A percentile compares a stretch with the other conserved stretches of the same genome.
Evolutionary conservation across 2,329 filamentous ascomycete species (phyloP).

Genomic region (Bipolaris zeicola): DNA sequence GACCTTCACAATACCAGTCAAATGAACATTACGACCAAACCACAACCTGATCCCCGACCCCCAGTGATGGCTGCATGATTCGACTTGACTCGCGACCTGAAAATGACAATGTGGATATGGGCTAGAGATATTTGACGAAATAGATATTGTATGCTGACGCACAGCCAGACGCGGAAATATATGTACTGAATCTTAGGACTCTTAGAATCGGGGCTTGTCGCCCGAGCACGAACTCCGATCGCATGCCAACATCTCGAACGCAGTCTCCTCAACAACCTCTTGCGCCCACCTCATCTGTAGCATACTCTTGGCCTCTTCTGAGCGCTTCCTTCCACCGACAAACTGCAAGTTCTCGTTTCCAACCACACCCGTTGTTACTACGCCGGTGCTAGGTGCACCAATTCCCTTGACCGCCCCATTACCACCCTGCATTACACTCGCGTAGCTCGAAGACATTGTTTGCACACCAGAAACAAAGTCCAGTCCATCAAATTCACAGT

Average conservation of each 20-base stretch:
- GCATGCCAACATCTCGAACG: slow-evolving; percentile 30
- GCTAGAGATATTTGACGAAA: not conserved
- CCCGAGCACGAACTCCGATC: slow-evolving; percentile 31
- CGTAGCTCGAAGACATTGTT: slow-evolving; percentile 60
- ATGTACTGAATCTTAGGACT: slow-evolving; percentile 4
- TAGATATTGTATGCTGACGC: not conserved
- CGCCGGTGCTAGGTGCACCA: slow-evolving; percentile 46
- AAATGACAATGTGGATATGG: not conserved
- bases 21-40: slow-evolving; percentile 41
- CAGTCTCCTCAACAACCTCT: slow-evolving; percentile 28
- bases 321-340: slow-evolving; percentile 34
- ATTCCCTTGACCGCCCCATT: slow-evolving; percentile 58
- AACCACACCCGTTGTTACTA: slow-evolving; percentile 57
- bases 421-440: slow-evolving; percentile 60
- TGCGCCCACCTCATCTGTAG: slow-evolving; percentile 38
- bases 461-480: slow-evolving; percentile 63
- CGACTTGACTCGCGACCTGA: not conserved
- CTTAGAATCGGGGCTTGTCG: slow-evolving; percentile 9
- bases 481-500: slow-evolving; percentile 63
- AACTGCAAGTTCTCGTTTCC: slow-evolving; percentile 57
- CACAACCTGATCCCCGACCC: slow-evolving; percentile 3
- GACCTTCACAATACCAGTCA: slow-evolving; percentile 43
- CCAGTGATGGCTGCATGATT: slow-evolving; percentile 8
- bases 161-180: not conserved
- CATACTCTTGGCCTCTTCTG: slow-evolving; percentile 28